phyloP scores from a whole-genome alignment of 106 monocot genomes.

The Phalaenopsis equestris region DNA sequence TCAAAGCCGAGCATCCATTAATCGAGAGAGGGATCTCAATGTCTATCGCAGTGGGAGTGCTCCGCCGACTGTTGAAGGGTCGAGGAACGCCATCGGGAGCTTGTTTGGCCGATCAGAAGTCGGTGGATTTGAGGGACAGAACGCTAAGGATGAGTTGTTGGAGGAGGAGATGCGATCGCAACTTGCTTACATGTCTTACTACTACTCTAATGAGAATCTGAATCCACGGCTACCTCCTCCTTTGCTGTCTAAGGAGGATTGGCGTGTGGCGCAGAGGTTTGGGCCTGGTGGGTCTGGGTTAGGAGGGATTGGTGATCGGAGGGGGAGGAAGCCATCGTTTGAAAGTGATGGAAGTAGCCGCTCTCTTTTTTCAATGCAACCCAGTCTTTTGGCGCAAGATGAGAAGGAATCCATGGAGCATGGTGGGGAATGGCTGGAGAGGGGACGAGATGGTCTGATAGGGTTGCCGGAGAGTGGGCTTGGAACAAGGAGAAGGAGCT shows the following conservation, averaged over 20 bases:
- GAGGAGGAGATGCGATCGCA: constrained; percentile 54
- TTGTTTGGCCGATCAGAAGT: constrained; percentile 21
- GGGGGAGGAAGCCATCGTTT: constrained; percentile 9
- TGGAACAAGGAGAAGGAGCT: constrained; percentile 45
- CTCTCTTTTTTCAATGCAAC: constrained; percentile 39
- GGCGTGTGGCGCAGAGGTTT: constrained; percentile 44
- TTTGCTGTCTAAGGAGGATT: constrained; percentile 71
- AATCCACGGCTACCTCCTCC: constrained; percentile 67
- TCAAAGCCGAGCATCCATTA: constrained; percentile 9
- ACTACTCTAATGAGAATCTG: constrained; percentile 50
- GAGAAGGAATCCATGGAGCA: constrained; percentile 5
- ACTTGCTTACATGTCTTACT: constrained; percentile 54
- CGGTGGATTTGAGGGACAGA: not conserved
- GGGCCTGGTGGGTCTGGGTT: constrained; percentile 9
- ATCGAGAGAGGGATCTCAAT: constrained; percentile 32
- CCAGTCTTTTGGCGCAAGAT: not conserved
- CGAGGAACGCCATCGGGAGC: constrained; percentile 32
- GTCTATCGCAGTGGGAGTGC: constrained; percentile 63
- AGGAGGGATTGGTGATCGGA: constrained; percentile 29
- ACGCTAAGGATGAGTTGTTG: constrained; percentile 1
- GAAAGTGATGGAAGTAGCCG: constrained; percentile 15
- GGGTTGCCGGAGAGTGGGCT: constrained; percentile 25
- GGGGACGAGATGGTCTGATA: constrained; percentile 31
- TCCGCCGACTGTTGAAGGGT: constrained; percentile 69
- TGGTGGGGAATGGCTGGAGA: constrained; percentile 20